These are phyloP conservation scores for Hypoxylon rubiginosum DNA, from an alignment of 2,329 filamentous ascomycete genomes.

Conservation along the genomic window DNA sequence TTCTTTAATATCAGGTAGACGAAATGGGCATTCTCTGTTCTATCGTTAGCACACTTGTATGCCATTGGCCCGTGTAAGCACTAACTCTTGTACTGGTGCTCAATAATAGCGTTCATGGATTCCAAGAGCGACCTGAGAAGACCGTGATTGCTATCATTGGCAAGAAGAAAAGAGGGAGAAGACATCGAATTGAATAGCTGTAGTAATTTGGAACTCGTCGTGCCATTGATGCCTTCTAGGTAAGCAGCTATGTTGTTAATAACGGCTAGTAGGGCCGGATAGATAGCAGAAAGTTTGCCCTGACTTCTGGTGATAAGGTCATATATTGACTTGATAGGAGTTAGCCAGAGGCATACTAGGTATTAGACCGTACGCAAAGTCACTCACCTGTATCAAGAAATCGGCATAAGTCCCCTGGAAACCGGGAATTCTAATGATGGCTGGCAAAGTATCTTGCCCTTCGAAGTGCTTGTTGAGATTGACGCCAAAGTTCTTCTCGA, in stretches of 20 bases:
- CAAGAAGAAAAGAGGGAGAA: constrained; percentile 89
- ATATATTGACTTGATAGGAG: constrained; percentile 79
- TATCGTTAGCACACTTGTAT: constrained; percentile 35
- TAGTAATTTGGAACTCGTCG: constrained; percentile 83
- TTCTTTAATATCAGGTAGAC: constrained; percentile 84
- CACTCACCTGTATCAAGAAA: constrained; percentile 86
- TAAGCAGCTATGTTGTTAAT: constrained; percentile 94
- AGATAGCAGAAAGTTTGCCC: constrained; percentile 89
- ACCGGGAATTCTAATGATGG: constrained; percentile 82
- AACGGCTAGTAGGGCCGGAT: constrained; percentile 90
- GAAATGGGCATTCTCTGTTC: constrained; percentile 81
- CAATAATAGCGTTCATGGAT: constrained; percentile 88
- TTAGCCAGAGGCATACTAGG: constrained; percentile 42
- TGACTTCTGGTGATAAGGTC: constrained; percentile 91
- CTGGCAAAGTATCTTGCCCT: constrained; percentile 87
- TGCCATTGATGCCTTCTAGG: constrained; percentile 79
- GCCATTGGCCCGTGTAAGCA: constrained; percentile 11
- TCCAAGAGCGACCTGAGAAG: constrained; percentile 87
- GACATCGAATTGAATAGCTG: constrained; percentile 95
- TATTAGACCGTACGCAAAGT: constrained; percentile 44
- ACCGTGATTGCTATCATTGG: constrained; percentile 90
- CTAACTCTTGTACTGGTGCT: constrained; percentile 86
- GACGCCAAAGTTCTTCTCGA: constrained; percentile 89
- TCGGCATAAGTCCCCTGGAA: constrained; percentile 95
- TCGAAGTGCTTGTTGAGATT: constrained; percentile 92